Evolutionary conservation across 352 stramenopile genomes (phyloP), one percentile per base, ranked within the genome.

Genomic region (Phytophthora quininea): DNA sequence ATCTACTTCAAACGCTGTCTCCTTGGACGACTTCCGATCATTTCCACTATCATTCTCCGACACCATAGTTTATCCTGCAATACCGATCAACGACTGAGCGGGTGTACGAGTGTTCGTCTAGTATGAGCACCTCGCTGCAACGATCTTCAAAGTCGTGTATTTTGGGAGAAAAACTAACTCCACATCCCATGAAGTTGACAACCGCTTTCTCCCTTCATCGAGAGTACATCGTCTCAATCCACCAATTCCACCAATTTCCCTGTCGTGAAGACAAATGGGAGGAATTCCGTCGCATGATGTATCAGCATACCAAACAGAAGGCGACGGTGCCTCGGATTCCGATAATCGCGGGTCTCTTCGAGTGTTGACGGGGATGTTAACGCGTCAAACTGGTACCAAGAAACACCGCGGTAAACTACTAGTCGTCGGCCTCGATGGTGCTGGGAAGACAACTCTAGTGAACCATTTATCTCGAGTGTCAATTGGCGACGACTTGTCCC

Each of bases 361-460:
- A 10, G 45, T 71, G 54, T 11, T 74, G 3, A 74, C 66, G 3
- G 58, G 29, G 8, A 73, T 66, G 69, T 58, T 66, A 30, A 62
- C 63, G 24, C 76, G 68, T n/a, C 66, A 82, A 19, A 42, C 60
- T 4, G n/a, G 73, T 1, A 27, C 69, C 7, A 85, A 78, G 58
- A 80, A 84, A 37, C 66, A 76, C 48, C 80, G 76, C 1, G 82
- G 80, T 9, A 74, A 68, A 7, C 4, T 90, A 10, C 29, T 90
- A 3, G 45, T 89, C 15, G 61, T 90, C n/a, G 82, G 82, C 11
- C 61, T 90, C 3, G 77, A 90, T 43, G 71, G 76, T 29, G 78
- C 79, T 2, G 82, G 82, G n/a, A 90, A 90, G 49, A 84, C 80
- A 35, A 89, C 82, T 8, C 64, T 91, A 6, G 57, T 84, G 8